Conservation (phyloP, 306 rosid genomes). For the Cicer arietinum region DNA sequence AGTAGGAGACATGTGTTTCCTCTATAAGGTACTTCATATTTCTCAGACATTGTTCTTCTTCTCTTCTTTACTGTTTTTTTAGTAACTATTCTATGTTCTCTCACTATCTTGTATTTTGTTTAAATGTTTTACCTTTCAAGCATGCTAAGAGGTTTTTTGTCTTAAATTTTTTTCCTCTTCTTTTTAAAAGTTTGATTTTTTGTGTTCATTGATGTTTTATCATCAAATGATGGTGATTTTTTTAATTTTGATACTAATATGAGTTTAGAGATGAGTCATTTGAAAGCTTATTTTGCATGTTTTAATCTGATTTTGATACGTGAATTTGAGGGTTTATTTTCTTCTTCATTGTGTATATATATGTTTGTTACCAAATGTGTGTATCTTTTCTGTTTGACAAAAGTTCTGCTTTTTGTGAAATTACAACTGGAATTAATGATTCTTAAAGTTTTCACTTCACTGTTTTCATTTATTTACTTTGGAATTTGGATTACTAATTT, state of each 20-base stretch:
- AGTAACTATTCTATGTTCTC: conserved; percentile 4
- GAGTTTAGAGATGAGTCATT: conserved; percentile 5
- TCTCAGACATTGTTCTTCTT: background rate
- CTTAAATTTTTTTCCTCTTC: background rate
- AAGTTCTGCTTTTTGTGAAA: background rate
- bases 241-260: conserved; percentile 4
- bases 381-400: background rate
- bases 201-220: conserved; percentile 15
- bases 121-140: conserved; percentile 17
- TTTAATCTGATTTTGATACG: conserved; percentile 49
- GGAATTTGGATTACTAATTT: background rate
- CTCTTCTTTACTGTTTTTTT: background rate
- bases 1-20: conserved; percentile 62
- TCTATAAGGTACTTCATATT: conserved; percentile 65
- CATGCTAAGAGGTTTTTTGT: background rate
- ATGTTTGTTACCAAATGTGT: background rate
- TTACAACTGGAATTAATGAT: conserved; percentile 27
- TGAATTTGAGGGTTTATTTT: conserved; percentile 35
- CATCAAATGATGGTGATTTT: conserved; percentile 20
- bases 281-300: conserved; percentile 41
- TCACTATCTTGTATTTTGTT: conserved; percentile 14
- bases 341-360: background rate
- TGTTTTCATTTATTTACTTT: background rate
- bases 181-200: background rate
- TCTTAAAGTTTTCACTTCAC: background rate